Evolutionary conservation across 176 grass and related monocot genomes (phyloP).

Genomic region (Alopecurus myosuroides): DNA sequence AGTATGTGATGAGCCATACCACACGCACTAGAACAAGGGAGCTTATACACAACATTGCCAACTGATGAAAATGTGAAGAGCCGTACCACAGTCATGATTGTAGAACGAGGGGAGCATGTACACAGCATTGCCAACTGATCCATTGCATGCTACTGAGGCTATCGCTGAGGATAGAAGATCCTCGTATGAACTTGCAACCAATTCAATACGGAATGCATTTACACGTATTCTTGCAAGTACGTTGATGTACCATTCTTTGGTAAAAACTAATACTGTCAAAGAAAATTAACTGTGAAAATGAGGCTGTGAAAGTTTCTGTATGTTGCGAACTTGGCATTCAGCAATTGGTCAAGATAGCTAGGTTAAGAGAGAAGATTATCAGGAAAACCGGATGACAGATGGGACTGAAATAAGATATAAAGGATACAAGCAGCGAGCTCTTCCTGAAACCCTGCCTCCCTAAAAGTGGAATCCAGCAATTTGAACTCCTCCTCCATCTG

Average conservation of each 20-base stretch:
- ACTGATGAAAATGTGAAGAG: slow-evolving; percentile 27
- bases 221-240: slow-evolving; percentile 83
- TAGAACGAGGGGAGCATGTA: slow-evolving; percentile 96
- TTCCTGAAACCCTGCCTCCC: slow-evolving; percentile 50
- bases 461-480: slow-evolving; percentile 55
- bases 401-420: slow-evolving; percentile 3
- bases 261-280: slow-evolving; percentile 74
- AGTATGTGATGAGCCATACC: slow-evolving; percentile 29
- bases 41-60: slow-evolving; percentile 73
- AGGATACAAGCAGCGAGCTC: slow-evolving; percentile 69
- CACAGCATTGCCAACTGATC: slow-evolving; percentile 82
- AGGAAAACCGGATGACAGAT: slow-evolving; percentile 6
- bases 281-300: slow-evolving; percentile 12
- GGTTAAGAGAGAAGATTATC: neutral
- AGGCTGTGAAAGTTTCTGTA: slow-evolving; percentile 29
- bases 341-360: slow-evolving; percentile 38
- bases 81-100: slow-evolving; percentile 88
- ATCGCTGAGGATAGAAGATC: slow-evolving; percentile 67
- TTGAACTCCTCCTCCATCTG: slow-evolving; percentile 72
- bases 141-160: slow-evolving; percentile 52
- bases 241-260: slow-evolving; percentile 91
- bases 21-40: slow-evolving; percentile 84
- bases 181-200: slow-evolving; percentile 68
- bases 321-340: neutral
- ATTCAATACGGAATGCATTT: slow-evolving; percentile 93